Evolutionary conservation across 345 rosid species (phyloP).

Genomic region (Cardamine resedifolia): DNA sequence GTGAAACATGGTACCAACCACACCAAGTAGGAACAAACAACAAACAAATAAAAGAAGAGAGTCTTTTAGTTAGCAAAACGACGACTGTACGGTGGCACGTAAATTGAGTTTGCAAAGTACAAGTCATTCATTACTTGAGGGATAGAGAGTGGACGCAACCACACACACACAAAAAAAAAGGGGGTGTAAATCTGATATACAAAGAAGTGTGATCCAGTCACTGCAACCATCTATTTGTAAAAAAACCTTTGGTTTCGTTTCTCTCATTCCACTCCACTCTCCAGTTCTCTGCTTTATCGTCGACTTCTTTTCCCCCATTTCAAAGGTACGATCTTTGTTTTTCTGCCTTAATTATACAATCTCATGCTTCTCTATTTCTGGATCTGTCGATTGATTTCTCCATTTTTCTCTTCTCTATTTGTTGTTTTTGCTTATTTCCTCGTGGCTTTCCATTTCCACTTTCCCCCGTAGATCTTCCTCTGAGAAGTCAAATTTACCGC

Average conservation of each 20-base stretch:
- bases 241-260: constrained; percentile 7
- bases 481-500: background rate
- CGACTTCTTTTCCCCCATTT: background rate
- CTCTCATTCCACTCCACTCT: background rate
- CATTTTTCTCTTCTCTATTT: background rate
- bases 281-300: background rate
- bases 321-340: too few relatives aligned
- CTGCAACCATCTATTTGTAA: background rate
- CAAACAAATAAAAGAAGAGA: background rate
- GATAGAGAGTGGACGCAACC: background rate
- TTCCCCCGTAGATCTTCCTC: background rate
- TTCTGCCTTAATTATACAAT: too few relatives aligned
- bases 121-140: background rate
- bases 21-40: background rate
- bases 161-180: too few relatives aligned
- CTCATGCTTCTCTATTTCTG: background rate
- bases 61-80: background rate
- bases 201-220: background rate
- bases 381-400: constrained; percentile 22
- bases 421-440: background rate
- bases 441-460: background rate
- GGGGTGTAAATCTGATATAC: background rate
- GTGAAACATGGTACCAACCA: background rate
- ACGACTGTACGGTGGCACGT: constrained; percentile 1
- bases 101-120: background rate